These are phyloP conservation scores for Nakazawaea laoshanensis DNA, from an alignment of 805 yeast genomes.

Conservation along the genomic window DNA sequence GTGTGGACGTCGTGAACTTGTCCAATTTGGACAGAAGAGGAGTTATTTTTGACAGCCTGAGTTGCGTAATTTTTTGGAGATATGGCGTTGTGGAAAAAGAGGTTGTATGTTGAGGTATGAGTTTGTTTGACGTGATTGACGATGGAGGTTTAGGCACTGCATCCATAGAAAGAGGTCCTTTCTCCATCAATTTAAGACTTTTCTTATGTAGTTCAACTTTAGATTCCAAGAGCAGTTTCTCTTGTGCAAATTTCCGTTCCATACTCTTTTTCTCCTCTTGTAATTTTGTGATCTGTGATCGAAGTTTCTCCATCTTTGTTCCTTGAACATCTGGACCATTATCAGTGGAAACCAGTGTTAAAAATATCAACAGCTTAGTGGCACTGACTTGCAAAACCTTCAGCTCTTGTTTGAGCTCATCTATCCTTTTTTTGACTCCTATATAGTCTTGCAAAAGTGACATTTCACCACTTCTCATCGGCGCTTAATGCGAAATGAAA, in stretches of 20 bases:
- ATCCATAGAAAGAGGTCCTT: not conserved
- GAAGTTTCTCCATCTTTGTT: no score
- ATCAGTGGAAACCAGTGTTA: no score
- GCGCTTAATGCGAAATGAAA: no score
- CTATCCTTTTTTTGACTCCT: no score
- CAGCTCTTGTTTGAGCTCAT: no score
- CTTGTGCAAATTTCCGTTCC: constrained; percentile 8
- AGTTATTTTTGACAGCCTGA: constrained; percentile 6
- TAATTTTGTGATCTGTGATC: no score
- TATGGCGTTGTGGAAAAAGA: constrained; percentile 17
- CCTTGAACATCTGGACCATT: no score
- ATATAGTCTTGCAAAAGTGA: no score
- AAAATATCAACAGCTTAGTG: no score
- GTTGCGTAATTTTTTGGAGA: constrained; percentile 11
- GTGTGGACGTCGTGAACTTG: constrained; percentile 11
- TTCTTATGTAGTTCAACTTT: constrained; percentile 10
- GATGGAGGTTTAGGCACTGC: constrained; percentile 1
- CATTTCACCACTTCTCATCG: no score
- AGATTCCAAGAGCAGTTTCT: constrained; percentile 7
- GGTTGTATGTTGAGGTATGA: constrained; percentile 1
- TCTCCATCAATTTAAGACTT: constrained; percentile 5
- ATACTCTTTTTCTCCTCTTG: constrained; percentile 7
- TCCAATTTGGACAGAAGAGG: constrained; percentile 3
- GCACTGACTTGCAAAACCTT: no score
- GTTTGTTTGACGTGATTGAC: constrained; percentile 7